Percentiles rank a stretch among this genome's conserved stretches.
Conservation (phyloP, 1,284 basidiomycete genomes). For the Pseudozyma tsukubaensis region DNA sequence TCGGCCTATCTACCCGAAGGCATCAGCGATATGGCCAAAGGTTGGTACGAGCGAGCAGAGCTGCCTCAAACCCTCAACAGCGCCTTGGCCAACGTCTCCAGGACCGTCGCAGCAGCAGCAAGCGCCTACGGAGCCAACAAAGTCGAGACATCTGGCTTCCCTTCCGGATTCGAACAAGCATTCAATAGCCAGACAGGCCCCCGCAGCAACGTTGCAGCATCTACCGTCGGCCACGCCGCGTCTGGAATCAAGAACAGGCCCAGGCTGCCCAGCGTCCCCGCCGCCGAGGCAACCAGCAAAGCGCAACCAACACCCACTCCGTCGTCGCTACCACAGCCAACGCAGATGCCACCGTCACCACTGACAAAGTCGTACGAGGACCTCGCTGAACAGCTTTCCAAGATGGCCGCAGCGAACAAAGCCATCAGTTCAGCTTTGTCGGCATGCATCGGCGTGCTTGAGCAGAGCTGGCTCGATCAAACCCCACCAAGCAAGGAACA, state of each 20-base stretch:
- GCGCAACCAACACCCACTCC: neutral
- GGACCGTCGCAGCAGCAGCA: constrained; percentile 47
- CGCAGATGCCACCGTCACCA: neutral
- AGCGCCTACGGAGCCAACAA: constrained; percentile 24
- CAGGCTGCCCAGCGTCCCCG: neutral
- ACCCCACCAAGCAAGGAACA: neutral
- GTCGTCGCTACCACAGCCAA: neutral
- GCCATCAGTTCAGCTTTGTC: constrained; percentile 47
- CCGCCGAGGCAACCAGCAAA: neutral
- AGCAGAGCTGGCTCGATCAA: constrained; percentile 40
- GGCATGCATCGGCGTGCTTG: constrained; percentile 43
- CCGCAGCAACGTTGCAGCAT: constrained; percentile 8
- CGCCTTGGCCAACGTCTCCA: constrained; percentile 53
- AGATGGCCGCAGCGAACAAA: constrained; percentile 42
- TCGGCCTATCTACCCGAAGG: constrained; percentile 52
- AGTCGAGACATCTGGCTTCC: constrained; percentile 33
- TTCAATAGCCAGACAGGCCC: constrained; percentile 25
- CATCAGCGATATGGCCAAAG: constrained; percentile 56
- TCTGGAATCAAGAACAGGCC: constrained; percentile 6
- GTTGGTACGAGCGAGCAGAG: constrained; percentile 57
- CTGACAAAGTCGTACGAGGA: constrained; percentile 12
- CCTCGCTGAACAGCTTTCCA: constrained; percentile 18
- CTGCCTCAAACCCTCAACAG: constrained; percentile 45
- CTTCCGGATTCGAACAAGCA: constrained; percentile 40
- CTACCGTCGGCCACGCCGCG: constrained; percentile 27